These are phyloP conservation scores for Cladosporium sp. DNA, from an alignment of 2,329 filamentous ascomycete species.

Conservation along the genomic window DNA sequence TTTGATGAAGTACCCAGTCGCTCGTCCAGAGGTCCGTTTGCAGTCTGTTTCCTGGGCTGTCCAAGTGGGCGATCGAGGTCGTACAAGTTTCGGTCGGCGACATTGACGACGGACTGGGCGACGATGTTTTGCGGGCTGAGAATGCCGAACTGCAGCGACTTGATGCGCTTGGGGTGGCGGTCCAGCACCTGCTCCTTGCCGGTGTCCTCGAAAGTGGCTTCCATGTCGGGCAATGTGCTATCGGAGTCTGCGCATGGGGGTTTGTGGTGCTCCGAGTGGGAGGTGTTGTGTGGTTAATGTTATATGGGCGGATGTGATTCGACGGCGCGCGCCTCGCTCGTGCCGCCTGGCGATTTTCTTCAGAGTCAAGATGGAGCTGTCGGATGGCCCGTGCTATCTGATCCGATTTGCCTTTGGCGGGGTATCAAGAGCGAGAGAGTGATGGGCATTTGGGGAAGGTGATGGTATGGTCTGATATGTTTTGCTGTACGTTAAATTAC, in stretches of 20 bases:
- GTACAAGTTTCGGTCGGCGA: constrained; percentile 92
- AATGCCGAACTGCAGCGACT: constrained; percentile 90
- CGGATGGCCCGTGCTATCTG: constrained; percentile 10
- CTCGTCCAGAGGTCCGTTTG: constrained; percentile 83
- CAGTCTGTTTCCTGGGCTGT: constrained; percentile 68
- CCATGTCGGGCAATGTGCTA: constrained; percentile 18
- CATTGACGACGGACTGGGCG: constrained; percentile 90
- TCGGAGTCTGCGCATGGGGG: constrained; percentile 19
- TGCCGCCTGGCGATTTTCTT: constrained; percentile 11
- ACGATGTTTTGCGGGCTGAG: constrained; percentile 87
- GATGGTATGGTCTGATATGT: not conserved
- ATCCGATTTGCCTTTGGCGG: constrained; percentile 2
- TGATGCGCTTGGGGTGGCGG: constrained; percentile 86
- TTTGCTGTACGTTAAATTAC: no score
- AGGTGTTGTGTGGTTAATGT: not conserved
- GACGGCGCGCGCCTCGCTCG: not conserved
- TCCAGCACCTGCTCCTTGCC: constrained; percentile 87
- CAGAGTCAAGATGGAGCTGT: constrained; percentile 12
- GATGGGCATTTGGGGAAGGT: not conserved
- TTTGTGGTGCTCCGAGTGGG: constrained; percentile 12
- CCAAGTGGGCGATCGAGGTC: constrained; percentile 65
- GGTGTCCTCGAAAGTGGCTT: constrained; percentile 26
- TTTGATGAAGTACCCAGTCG: constrained; percentile 91
- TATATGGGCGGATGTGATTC: constrained; percentile 2
- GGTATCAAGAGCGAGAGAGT: not conserved